Base-by-base conservation (phyloP, 2,329 filamentous ascomycete genomes). In the Nectriaceae sp. region DNA sequence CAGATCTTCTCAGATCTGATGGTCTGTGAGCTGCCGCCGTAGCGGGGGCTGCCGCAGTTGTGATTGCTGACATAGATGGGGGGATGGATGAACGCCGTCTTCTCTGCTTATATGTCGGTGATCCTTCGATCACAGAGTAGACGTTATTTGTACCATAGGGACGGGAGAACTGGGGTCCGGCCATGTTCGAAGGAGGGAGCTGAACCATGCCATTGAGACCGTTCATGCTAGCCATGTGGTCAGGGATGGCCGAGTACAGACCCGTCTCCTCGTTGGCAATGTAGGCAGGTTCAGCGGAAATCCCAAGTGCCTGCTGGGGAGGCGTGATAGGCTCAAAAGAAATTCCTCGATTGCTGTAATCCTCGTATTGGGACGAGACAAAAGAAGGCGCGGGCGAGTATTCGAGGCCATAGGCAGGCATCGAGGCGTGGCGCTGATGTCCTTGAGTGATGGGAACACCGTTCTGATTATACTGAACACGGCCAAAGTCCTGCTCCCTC, bases 381-480 rank as follows among this genome's bases (percentile, higher is more conserved):
- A 97, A 97, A 2, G 94, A 97, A 3, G 94, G 94, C 0, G 94
- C 94, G 44, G 94, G 94, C 15, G 94, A 99, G 76, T 97, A 99
- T 72, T 99, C 94, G 70, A 97, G 87, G 40, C 75, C 82, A 69
- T 96, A 99, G 18, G 91, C 89, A 42, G 94, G 94, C 91, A 99
- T 97, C n/a, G 94, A 99, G 53, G 92, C 89, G 73, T 97, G 93
- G 48, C 94, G 88, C 70, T 96, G 90, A 73, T 96, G 91, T 44
- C 87, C 78, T 65, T 92, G 89, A 35, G 84, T 80, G 55, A 97
- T 81, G 1, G 92, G 89, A 47, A 96, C 85, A 61, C 90, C 90
- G 64, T 94, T 95, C 66, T 94, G 90, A 71, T 95, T 94, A 76
- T 95, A 97, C 70, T 92, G 89, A 56, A 92, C 78, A 52, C 89